Conservation (phyloP, 768 basidiomycete genomes). For the Panus rudis region DNA sequence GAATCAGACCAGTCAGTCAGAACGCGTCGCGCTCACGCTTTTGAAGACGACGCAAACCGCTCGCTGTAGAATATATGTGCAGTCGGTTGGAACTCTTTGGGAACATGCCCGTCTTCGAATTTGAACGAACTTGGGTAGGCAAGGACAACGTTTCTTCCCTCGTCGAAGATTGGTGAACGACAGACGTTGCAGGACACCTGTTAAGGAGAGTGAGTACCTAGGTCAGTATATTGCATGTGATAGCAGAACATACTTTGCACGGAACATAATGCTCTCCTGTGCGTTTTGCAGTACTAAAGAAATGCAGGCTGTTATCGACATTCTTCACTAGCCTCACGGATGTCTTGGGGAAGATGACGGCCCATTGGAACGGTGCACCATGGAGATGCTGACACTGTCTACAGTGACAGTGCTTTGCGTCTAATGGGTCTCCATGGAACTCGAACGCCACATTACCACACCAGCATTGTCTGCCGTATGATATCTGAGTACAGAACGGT, state of each 20-base stretch:
- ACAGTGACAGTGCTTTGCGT: constrained; percentile 29
- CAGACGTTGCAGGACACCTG: constrained; percentile 24
- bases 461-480: constrained; percentile 21
- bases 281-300: constrained; percentile 22
- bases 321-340: constrained; percentile 25
- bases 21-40: not conserved
- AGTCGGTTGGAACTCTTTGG: constrained; percentile 22
- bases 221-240: not conserved
- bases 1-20: not conserved
- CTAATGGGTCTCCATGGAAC: constrained; percentile 25
- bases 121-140: constrained; percentile 25
- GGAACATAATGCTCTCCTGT: constrained; percentile 22
- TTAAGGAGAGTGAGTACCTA: not conserved
- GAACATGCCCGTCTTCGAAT: constrained; percentile 20
- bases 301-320: constrained; percentile 22
- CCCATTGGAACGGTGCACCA: constrained; percentile 29
- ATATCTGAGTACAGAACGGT: not conserved
- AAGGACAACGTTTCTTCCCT: constrained; percentile 26
- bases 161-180: constrained; percentile 27
- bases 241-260: constrained; percentile 21
- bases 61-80: constrained; percentile 25
- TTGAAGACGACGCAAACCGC: constrained; percentile 9
- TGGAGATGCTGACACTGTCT: constrained; percentile 25
- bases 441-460: constrained; percentile 26
- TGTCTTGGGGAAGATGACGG: constrained; percentile 29